These are phyloP conservation scores for Tulasnella sp. DNA, from an alignment of 768 basidiomycete species.

Conservation along the genomic window DNA sequence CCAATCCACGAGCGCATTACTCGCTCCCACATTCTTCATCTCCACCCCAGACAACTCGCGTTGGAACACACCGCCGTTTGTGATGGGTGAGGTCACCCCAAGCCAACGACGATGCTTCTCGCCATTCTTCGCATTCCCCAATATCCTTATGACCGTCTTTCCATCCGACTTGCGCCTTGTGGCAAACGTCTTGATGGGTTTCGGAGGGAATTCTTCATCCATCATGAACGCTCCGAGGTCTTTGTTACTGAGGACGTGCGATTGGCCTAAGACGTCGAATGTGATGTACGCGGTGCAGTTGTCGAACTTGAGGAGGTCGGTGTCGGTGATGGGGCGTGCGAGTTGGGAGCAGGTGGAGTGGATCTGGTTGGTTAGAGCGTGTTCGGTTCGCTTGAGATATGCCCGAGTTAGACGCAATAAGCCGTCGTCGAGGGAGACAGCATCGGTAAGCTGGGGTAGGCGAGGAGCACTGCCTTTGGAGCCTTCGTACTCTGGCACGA, in stretches of 20 bases:
- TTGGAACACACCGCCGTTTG: neutral
- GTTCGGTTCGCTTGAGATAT: neutral
- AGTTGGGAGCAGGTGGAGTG: neutral
- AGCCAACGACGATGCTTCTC: constrained; percentile 1
- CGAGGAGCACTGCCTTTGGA: constrained; percentile 12
- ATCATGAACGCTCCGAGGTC: constrained; percentile 16
- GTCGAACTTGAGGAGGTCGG: constrained; percentile 22
- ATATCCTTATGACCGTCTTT: constrained; percentile 18
- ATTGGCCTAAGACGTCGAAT: constrained; percentile 23
- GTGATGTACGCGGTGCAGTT: constrained; percentile 25
- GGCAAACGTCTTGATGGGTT: constrained; percentile 19
- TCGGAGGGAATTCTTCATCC: constrained; percentile 14
- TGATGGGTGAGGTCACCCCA: neutral
- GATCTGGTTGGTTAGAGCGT: neutral
- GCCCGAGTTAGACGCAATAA: constrained; percentile 20
- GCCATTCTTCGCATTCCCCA: too few species aligned
- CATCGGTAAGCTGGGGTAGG: constrained; percentile 22
- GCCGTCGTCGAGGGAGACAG: constrained; percentile 22
- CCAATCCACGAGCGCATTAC: constrained; percentile 18
- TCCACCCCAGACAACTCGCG: too few species aligned
- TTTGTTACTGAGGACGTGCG: constrained; percentile 23
- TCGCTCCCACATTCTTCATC: too few species aligned
- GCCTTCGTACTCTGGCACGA: neutral
- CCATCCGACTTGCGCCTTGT: constrained; percentile 1
- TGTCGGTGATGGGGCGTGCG: too few species aligned